Base-by-base conservation (phyloP, 768 basidiomycete genomes). In the Hortiboletus campestris region DNA sequence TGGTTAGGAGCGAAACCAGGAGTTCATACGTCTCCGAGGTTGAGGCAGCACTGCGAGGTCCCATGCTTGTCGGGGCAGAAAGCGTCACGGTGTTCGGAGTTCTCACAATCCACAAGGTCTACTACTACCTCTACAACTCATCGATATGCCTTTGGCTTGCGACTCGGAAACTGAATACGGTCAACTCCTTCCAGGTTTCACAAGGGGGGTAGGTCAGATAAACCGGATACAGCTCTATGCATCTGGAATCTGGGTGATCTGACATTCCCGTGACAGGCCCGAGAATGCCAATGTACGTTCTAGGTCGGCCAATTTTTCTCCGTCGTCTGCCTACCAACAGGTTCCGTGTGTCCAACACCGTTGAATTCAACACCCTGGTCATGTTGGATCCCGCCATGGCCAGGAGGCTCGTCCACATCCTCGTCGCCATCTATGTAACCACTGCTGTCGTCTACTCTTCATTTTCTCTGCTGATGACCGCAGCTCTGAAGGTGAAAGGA, bases 371-470 rank as follows among this genome's bases (percentile, higher is more conserved):
- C 43, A 19, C n/a, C 29, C 4, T 10, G 25, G 13, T 10, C 47
- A 60, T 63, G 62, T 48, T 44, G 3, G 54, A 53, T 41, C 41
- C 35, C 25, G 28, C 56, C 49, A 51, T 57, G 53, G 34, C 43
- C 44, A 58, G 38, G 43, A 61, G 52, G 40, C 38, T 69, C 28
- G 31, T 54, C 38, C 46, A 70, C 16, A 32, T 52, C 34, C 39
- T 67, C 38, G 22, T 52, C 11, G 45, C 51, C 13, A 16, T 62
- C 45, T 76, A 74, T 48, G 32, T 70, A 20, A 44, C 56, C 25
- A 56, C 59, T 31, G 68, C 73, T 19, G 48, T 76, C 41, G 25
- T 69, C 19, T 73, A 72, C 56, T 68, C 72, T 2, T 68, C 75
- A 1, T 66, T 62, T 38, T 64, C 53, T 54, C 47, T 73, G 13